phyloP scores from a whole-genome alignment of 495 filamentous ascomycete genomes.

The Bathelium albidoporum region DNA sequence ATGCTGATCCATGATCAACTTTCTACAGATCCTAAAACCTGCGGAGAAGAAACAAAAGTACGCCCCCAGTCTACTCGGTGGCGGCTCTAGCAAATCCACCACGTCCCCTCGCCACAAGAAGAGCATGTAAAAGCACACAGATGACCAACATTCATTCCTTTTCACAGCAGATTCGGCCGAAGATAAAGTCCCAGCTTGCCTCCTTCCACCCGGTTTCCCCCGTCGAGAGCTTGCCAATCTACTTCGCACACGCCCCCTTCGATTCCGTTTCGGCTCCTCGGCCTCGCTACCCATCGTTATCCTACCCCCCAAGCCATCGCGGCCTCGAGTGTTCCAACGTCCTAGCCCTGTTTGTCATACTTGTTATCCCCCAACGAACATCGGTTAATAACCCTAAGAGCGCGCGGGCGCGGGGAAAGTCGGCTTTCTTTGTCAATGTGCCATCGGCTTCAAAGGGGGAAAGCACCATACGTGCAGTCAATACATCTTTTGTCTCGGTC shows the following conservation, averaged over 20 bases:
- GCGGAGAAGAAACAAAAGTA: conserved; percentile 99
- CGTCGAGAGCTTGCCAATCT: background rate
- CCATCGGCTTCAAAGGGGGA: too few relatives aligned
- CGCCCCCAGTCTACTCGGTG: conserved; percentile 65
- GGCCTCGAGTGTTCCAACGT: too few relatives aligned
- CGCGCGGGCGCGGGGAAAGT: too few relatives aligned
- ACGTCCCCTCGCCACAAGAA: conserved; percentile 88
- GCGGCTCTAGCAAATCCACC: conserved; percentile 74
- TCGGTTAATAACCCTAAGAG: too few relatives aligned
- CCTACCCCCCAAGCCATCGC: too few relatives aligned
- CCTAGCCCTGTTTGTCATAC: too few relatives aligned
- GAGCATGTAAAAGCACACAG: conserved; percentile 58
- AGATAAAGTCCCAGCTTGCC: conserved; percentile 32
- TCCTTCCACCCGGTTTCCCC: background rate
- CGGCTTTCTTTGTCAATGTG: too few relatives aligned
- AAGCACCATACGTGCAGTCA: too few relatives aligned
- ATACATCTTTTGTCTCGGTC: too few relatives aligned
- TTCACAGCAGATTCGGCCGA: conserved; percentile 94
- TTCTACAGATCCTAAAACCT: conserved; percentile 83
- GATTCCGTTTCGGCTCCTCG: too few relatives aligned
- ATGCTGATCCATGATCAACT: conserved; percentile 8
- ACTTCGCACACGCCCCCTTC: background rate
- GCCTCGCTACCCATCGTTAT: too few relatives aligned
- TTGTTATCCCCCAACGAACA: too few relatives aligned
- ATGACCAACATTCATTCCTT: conserved; percentile 53